Conservation (phyloP, 257 asterid genomes). For the Nicotiana tomentosiformis region DNA sequence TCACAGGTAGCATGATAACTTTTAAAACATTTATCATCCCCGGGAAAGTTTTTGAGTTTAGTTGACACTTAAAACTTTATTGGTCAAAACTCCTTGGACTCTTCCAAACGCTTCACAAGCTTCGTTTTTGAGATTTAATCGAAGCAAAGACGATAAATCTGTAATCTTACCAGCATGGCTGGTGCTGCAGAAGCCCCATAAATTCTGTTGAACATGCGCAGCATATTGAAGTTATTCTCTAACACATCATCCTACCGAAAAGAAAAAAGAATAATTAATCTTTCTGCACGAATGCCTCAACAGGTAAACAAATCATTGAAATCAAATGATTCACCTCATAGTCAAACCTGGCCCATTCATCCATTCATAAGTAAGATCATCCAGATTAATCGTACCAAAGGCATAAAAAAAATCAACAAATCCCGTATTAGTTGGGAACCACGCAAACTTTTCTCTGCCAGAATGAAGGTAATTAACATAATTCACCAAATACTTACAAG, state of each 20-base stretch:
- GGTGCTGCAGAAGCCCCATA: conserved; percentile 86
- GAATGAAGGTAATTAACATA: neutral
- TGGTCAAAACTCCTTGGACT: neutral
- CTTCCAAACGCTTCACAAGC: neutral
- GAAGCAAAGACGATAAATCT: neutral
- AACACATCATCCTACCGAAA: conserved; percentile 62
- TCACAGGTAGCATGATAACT: too few species aligned
- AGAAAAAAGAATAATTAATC: neutral
- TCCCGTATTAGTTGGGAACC: neutral
- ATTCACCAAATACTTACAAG: conserved; percentile 51
- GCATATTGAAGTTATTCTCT: conserved; percentile 73
- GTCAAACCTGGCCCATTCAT: conserved; percentile 57
- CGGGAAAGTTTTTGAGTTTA: too few species aligned
- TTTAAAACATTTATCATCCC: too few species aligned
- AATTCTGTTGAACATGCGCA: conserved; percentile 71
- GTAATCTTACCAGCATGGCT: conserved; percentile 58
- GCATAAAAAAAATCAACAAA: neutral
- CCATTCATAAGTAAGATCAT: conserved; percentile 27
- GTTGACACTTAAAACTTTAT: neutral
- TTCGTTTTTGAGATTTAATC: neutral
- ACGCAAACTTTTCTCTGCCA: neutral
- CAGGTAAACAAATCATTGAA: neutral
- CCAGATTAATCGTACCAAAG: conserved; percentile 1
- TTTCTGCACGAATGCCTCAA: neutral
- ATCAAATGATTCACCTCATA: conserved; percentile 62